Base-by-base conservation (phyloP, 495 filamentous ascomycete species). In the Hypoxylon subgilvum region DNA sequence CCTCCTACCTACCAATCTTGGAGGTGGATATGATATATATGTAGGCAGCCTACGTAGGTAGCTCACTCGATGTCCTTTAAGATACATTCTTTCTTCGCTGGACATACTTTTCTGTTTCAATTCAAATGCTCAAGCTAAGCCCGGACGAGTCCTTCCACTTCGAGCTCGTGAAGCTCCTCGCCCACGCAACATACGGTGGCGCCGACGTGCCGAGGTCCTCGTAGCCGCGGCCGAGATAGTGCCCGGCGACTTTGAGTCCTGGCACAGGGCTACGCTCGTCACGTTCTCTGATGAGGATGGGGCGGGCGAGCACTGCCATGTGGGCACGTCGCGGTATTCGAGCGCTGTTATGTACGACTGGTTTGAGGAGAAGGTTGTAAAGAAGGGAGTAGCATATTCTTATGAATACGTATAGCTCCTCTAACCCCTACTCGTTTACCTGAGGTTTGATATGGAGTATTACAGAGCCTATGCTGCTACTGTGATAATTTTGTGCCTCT, bases 201-300 rank as follows among this genome's bases (percentile, higher is more conserved):
- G 59, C 68, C 19, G 72, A 77, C 43, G 55, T 22, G 65, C 43
- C 25, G 71, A 76, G 53, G 59, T 75, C 14, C 66, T 79, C 16
- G 39, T 52, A 23, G 69, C 67, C 1, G 72, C 70, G 8, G 64
- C 34, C 10, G 54, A 68, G 38, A 72, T 77, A 38, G 58, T 50
- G 14, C 65, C 74, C 7, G 68, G 71, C 21, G 58, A 74, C 52
- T 70, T 74, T 42, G 69, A 73, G 31, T 60, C 54, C 47, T 74
- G 57, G 63, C 57, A 66, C 47, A 36, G 16, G 32, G 71, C 65
- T 9, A 71, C 69, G 16, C 55, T 65, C 3, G 47, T 63, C 41
- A 38, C 25, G 5, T 63, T 73, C 17, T 63, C 51, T 6, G 51
- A 35, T 22, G 63, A 56, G 28, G 68, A 63, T 30, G 69, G 65